phyloP scores from a whole-genome alignment of 2,329 filamentous ascomycete genomes.

The Calonectria pauciramosa region DNA sequence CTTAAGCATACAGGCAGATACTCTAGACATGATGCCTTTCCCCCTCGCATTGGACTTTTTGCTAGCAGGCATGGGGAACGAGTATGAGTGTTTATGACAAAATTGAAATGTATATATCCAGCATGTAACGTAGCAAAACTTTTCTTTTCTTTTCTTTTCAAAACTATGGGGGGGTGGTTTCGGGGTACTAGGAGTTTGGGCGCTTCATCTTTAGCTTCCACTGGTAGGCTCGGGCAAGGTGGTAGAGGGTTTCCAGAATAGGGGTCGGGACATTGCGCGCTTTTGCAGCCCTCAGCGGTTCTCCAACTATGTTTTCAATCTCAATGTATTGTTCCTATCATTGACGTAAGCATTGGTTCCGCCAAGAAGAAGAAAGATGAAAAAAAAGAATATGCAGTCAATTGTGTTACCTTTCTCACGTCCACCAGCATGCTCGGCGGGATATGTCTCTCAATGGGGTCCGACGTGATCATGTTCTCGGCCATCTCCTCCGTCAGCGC shows the following conservation, averaged over 20 bases:
- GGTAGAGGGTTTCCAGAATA: constrained; percentile 32
- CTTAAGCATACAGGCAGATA: constrained; percentile 29
- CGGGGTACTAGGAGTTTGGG: neutral
- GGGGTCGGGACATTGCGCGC: constrained; percentile 24
- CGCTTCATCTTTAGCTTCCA: constrained; percentile 37
- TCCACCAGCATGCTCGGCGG: constrained; percentile 43
- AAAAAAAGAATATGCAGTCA: neutral
- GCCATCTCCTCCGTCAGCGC: constrained; percentile 38
- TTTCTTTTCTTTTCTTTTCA: neutral
- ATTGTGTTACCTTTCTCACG: constrained; percentile 34
- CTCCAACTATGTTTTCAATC: constrained; percentile 43
- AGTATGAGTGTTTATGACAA: constrained; percentile 39
- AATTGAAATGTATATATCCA: neutral
- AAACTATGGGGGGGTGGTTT: neutral
- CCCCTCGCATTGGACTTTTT: constrained; percentile 50
- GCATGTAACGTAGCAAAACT: neutral
- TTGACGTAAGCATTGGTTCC: constrained; percentile 20
- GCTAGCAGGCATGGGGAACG: constrained; percentile 47
- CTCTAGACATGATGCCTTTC: constrained; percentile 41
- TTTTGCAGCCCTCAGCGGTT: constrained; percentile 40
- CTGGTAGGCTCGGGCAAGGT: constrained; percentile 37
- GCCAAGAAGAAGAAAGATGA: neutral
- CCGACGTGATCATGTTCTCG: constrained; percentile 37
- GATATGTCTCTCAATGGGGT: constrained; percentile 42
- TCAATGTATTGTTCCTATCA: constrained; percentile 42